A percentile compares a stretch with the other conserved stretches of the same genome.
These are phyloP conservation scores for Neurospora discreta DNA, from an alignment of 495 filamentous ascomycete species.

Conservation along the genomic window DNA sequence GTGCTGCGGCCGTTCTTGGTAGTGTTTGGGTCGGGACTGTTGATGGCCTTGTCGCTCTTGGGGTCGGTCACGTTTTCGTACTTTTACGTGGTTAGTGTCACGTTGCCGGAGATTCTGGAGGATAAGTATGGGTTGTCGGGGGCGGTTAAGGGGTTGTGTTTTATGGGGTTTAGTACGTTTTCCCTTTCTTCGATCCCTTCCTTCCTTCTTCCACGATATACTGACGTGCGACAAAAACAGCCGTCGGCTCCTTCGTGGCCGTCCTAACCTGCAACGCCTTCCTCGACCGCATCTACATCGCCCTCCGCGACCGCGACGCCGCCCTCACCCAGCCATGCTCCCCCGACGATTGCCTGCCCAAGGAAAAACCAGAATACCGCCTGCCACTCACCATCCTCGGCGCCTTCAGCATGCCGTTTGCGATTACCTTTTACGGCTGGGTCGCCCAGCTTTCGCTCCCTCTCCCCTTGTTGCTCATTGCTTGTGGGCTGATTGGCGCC, in stretches of 20 bases:
- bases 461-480: conserved; percentile 28
- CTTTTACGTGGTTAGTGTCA: conserved; percentile 44
- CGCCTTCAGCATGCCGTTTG: conserved; percentile 30
- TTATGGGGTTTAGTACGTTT: conserved; percentile 41
- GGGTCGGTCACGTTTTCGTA: conserved; percentile 39
- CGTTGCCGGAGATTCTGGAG: conserved; percentile 39
- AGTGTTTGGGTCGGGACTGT: conserved; percentile 34
- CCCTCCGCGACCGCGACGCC: conserved; percentile 27
- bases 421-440: conserved; percentile 40
- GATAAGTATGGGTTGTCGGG: conserved; percentile 36
- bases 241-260: conserved; percentile 37
- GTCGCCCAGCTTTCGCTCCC: conserved; percentile 26
- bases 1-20: conserved; percentile 38
- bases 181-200: neutral
- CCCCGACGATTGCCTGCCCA: neutral
- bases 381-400: conserved; percentile 39
- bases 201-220: neutral
- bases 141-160: conserved; percentile 32
- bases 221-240: conserved; percentile 27
- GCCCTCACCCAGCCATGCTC: conserved; percentile 19
- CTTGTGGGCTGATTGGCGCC: conserved; percentile 31
- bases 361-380: conserved; percentile 31
- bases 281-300: conserved; percentile 42
- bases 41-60: conserved; percentile 30
- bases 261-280: conserved; percentile 33